Evolutionary conservation across 2,329 filamentous ascomycete genomes (phyloP).

Genomic region (Xylariaceae sp.): DNA sequence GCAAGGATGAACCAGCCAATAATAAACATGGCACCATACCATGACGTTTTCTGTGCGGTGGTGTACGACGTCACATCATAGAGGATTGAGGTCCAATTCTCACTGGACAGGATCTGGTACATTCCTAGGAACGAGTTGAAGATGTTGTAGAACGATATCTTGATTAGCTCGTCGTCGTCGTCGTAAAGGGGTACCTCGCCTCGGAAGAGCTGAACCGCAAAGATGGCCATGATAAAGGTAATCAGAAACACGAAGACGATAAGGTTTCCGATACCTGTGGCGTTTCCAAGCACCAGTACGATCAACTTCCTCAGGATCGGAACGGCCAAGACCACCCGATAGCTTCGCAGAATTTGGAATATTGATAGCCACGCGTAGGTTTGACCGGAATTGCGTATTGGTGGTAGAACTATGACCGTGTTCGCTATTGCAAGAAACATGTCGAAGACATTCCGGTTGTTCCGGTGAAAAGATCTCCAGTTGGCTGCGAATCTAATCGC

Average conservation of each 20-base stretch:
- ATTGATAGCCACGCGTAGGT: slow-evolving; percentile 86
- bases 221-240: slow-evolving; percentile 90
- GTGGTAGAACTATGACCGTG: slow-evolving; percentile 80
- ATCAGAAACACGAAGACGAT: slow-evolving; percentile 97
- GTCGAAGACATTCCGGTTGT: slow-evolving; percentile 78
- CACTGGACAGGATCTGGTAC: slow-evolving; percentile 95
- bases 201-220: slow-evolving; percentile 90
- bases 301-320: slow-evolving; percentile 87
- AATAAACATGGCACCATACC: slow-evolving; percentile 90
- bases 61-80: slow-evolving; percentile 79
- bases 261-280: slow-evolving; percentile 87
- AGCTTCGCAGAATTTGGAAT: slow-evolving; percentile 91
- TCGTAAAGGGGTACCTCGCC: slow-evolving; percentile 75
- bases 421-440: slow-evolving; percentile 79
- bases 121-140: slow-evolving; percentile 97
- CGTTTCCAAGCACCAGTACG: slow-evolving; percentile 84
- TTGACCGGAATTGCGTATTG: slow-evolving; percentile 71
- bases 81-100: slow-evolving; percentile 90
- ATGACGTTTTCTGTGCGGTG: slow-evolving; percentile 69
- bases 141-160: slow-evolving; percentile 83
- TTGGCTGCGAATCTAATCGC: slow-evolving; percentile 75
- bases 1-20: slow-evolving; percentile 95
- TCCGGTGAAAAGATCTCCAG: slow-evolving; percentile 78
- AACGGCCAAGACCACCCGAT: slow-evolving; percentile 87
- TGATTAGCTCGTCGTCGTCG: slow-evolving; percentile 61